These are phyloP conservation scores for Xylaria digitata DNA, from an alignment of 2,329 filamentous ascomycete genomes.

Conservation along the genomic window DNA sequence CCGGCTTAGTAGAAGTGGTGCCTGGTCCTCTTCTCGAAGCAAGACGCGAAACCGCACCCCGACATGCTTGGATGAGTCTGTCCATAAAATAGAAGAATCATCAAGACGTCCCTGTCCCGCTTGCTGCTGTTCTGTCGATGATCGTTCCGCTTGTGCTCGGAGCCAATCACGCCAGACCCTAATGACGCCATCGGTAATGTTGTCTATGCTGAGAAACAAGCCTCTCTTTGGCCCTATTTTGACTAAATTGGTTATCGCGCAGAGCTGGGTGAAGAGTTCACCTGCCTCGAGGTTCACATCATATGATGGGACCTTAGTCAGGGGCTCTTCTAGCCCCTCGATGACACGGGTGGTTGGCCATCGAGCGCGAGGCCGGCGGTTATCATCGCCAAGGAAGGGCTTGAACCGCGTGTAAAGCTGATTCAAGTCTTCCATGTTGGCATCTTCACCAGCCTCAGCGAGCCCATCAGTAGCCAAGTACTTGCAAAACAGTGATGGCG, in stretches of 20 bases:
- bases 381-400: conserved; percentile 68
- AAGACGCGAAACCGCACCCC: conserved; percentile 75
- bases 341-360: conserved; percentile 40
- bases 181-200: conserved; percentile 74
- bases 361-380: conserved; percentile 39
- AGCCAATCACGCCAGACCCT: conserved; percentile 81
- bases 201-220: conserved; percentile 72
- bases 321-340: conserved; percentile 41
- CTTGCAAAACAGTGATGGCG: conserved; percentile 74
- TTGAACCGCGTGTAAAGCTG: conserved; percentile 77
- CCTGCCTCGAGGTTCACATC: conserved; percentile 73
- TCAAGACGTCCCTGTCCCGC: conserved; percentile 37
- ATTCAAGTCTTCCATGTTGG: conserved; percentile 57
- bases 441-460: conserved; percentile 53
- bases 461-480: conserved; percentile 73
- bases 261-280: conserved; percentile 81
- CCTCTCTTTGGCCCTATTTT: conserved; percentile 70
- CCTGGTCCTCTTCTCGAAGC: conserved; percentile 58
- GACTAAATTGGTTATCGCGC: conserved; percentile 74
- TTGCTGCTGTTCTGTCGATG: conserved; percentile 42
- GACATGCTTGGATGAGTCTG: conserved; percentile 69
- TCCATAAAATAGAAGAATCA: conserved; percentile 70
- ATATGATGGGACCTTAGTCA: conserved; percentile 63
- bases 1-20: conserved; percentile 66
- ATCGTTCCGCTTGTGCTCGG: conserved; percentile 53